Base-by-base conservation (phyloP, 2,329 filamentous ascomycete species). In the Claviceps spartinae region DNA sequence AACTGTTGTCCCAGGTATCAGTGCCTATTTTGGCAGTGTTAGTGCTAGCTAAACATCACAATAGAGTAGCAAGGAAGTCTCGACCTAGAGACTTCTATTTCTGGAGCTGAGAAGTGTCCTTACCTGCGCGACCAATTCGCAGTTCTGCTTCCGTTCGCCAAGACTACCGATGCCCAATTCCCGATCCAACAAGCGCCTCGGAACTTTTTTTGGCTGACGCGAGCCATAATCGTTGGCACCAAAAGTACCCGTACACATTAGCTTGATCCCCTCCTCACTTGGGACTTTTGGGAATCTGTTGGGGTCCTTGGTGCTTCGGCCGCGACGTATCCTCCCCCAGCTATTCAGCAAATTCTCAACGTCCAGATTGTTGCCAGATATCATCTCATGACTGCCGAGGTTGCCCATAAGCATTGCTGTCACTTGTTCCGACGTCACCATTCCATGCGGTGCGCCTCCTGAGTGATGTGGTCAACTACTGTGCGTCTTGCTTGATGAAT, bases 191-290 rank as follows among this genome's bases (percentile, higher is more conserved):
- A 96, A 74, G 46, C 85, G 79, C 52, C 80, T 77, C 11, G 83
- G 77, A 18, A 95, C 66, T 56, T 80, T 77, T 63, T 82, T 79
- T 63, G 70, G 78, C 55, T 62, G 73, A 54, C 67, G 74, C 57
- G 71, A 72, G 59, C 72, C 71, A 53, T 73, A 68, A 45, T 84
- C 76, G 53, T 82, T 85, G 18, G 74, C 73, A 37, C 91, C 91
- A 68, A 96, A 97, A 2, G 72, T 74, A 1, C 91, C 91, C 34
- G 83, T 85, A 41, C 80, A 74, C 89, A 97, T 95, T 55, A 97
- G 71, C 59, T 84, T 79, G 48, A 68, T 74, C 7, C 93, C 91
- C 55, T 81, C 76, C 11, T 86, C 81, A 60, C 84, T 95, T 0
- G 91, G 91, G 0, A 95, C 81, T 59, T 86, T 86, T n/a, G 90